Percentiles rank a stretch among this genome's conserved stretches.
phyloP scores from a whole-genome alignment of 2,329 filamentous ascomycete genomes.

The Biscogniauxia mediterranea region DNA sequence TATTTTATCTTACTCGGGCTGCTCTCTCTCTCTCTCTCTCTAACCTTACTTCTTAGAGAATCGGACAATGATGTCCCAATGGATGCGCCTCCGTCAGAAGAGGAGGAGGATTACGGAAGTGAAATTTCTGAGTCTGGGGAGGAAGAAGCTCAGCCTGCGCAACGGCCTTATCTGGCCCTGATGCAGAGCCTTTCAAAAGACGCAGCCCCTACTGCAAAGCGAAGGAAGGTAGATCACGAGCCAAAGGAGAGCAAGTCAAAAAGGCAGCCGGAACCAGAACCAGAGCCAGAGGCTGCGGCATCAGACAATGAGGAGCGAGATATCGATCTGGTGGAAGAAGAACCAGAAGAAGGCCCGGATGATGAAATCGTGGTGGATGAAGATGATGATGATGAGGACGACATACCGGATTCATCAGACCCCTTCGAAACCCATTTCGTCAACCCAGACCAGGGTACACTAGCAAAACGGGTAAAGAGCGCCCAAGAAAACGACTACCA shows the following conservation, averaged over 20 bases:
- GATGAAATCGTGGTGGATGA: slow-evolving; percentile 34
- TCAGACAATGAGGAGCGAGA: slow-evolving; percentile 38
- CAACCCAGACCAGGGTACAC: slow-evolving; percentile 59
- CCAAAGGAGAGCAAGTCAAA: slow-evolving; percentile 17
- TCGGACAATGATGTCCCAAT: slow-evolving; percentile 34
- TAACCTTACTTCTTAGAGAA: slow-evolving; percentile 24
- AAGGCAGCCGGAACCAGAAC: slow-evolving; percentile 21
- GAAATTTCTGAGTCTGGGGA: slow-evolving; percentile 48
- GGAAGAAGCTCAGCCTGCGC: slow-evolving; percentile 35
- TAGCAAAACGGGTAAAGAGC: slow-evolving; percentile 53
- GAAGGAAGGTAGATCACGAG: slow-evolving; percentile 53
- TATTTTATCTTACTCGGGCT: too few species aligned
- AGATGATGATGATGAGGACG: slow-evolving; percentile 46
- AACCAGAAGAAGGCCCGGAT: slow-evolving; percentile 48
- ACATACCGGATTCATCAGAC: slow-evolving; percentile 52
- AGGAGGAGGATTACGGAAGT: slow-evolving; percentile 42
- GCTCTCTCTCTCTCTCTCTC: too few species aligned
- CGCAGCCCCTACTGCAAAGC: slow-evolving; percentile 49
- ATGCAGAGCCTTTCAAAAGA: slow-evolving; percentile 55
- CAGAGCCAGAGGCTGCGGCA: slow-evolving; percentile 27
- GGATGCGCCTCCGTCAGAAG: slow-evolving; percentile 42
- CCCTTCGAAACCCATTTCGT: slow-evolving; percentile 83
- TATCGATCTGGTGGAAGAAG: slow-evolving; percentile 45
- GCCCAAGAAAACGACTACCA: slow-evolving; percentile 52
- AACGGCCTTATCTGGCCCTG: slow-evolving; percentile 55